phyloP scores from a whole-genome alignment of 2,329 filamentous ascomycete genomes.

The Hortaea sp. region DNA sequence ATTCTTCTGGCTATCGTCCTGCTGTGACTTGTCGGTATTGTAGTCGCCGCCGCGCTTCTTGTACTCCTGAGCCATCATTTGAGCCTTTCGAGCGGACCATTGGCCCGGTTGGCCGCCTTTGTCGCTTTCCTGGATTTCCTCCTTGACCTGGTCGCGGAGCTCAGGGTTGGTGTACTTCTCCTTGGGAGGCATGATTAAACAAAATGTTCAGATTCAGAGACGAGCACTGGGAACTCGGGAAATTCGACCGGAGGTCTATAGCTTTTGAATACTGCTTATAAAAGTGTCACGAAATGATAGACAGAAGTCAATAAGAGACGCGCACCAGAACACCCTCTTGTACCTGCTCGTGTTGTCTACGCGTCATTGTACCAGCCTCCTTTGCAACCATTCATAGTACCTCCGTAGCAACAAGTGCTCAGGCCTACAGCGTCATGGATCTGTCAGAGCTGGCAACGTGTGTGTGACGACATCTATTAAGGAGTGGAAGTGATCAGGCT shows the following conservation, averaged over 20 bases:
- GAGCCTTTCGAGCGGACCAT: slow-evolving; percentile 40
- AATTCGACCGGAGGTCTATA: no score
- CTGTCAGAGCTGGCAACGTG: no score
- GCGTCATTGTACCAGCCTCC: not conserved
- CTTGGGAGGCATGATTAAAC: slow-evolving; percentile 31
- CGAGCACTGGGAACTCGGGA: no score
- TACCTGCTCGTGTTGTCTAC: not conserved
- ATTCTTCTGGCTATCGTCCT: slow-evolving; percentile 35
- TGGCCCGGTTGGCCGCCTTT: slow-evolving; percentile 40
- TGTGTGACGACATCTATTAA: no score
- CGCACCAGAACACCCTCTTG: no score
- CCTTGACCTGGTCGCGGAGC: slow-evolving; percentile 36
- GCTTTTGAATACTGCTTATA: no score
- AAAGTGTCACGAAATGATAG: no score
- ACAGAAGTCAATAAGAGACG: no score
- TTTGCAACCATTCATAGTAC: not conserved
- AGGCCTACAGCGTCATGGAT: no score
- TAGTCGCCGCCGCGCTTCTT: slow-evolving; percentile 39
- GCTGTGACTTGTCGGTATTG: slow-evolving; percentile 33
- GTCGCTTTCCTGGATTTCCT: slow-evolving; percentile 35
- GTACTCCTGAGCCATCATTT: slow-evolving; percentile 39
- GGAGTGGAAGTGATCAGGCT: no score
- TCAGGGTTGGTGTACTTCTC: slow-evolving; percentile 40
- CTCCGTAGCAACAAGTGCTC: no score
- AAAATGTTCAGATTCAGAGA: not conserved